Evolutionary conservation across 140 eudicot species (phyloP).

Genomic region (Flaveria floridana): DNA sequence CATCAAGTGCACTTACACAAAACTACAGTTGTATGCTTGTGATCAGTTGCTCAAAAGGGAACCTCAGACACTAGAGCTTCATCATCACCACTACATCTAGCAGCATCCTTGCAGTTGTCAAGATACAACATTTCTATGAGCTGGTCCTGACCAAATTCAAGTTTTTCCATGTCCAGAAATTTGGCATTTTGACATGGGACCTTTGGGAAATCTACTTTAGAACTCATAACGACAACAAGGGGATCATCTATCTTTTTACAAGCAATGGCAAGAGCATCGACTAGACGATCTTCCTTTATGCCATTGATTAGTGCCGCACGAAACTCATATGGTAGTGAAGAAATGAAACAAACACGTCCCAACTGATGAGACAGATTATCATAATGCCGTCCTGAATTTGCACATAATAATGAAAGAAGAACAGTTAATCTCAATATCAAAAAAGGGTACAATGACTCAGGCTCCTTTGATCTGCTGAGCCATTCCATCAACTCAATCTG

Average conservation of each 20-base stretch:
- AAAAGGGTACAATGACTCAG: constrained; percentile 24
- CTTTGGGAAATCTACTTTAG: not conserved
- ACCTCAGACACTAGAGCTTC: constrained; percentile 7
- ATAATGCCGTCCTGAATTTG: constrained; percentile 36
- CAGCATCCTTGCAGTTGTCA: not conserved
- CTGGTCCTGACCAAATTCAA: constrained; percentile 14
- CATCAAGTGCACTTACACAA: constrained; percentile 16
- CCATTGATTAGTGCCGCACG: constrained; percentile 27
- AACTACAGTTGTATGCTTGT: not conserved
- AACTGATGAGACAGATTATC: constrained; percentile 34
- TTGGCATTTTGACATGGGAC: constrained; percentile 31
- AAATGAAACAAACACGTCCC: not conserved
- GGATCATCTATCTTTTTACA: constrained; percentile 47
- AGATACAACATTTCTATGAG: constrained; percentile 25
- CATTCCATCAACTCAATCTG: constrained; percentile 34
- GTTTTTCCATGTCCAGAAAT: constrained; percentile 26
- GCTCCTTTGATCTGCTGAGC: constrained; percentile 34
- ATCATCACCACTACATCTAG: constrained; percentile 5
- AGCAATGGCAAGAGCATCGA: constrained; percentile 40
- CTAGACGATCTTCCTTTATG: not conserved
- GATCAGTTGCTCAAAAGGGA: constrained; percentile 18
- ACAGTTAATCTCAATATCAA: constrained; percentile 45
- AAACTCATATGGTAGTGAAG: constrained; percentile 40
- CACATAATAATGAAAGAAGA: constrained; percentile 47
- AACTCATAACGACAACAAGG: constrained; percentile 44